Base-by-base conservation (phyloP, 257 asterid genomes). In the Solanum chiquidenum region DNA sequence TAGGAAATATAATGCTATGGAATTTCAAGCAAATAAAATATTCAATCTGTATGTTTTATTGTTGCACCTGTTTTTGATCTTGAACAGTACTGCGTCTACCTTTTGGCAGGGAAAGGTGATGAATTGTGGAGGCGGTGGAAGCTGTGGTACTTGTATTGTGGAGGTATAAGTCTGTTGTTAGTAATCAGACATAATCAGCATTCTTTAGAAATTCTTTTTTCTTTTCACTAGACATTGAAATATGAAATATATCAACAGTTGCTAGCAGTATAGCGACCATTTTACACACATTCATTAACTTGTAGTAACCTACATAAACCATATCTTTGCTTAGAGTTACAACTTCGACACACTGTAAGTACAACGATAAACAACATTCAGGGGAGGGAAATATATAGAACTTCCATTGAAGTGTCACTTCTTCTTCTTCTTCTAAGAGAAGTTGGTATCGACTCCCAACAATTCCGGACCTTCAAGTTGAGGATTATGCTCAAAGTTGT, bases 141-240 rank as follows among this genome's bases (percentile, higher is more conserved):
- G 95, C 76, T 96, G 99, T 74, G 98, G 99, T 86, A 96, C 99
- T 76, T 96, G 98, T 90, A 96, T 95, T 76, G 98, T 95, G 52
- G 98, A 95, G 98, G 98, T 96, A 92, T 72, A 60, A 34, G 55
- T 60, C 62, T 60, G 64, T 5, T 87, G 6, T 13, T 77, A 77
- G 62, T 77, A 7, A 77, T 25, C 13, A 18, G 37, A 23, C 62
- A 52, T 52, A 52, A 16, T 52, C 62, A 2, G 14, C 55, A 46
- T 46, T 46, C 55, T 46, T 46, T 46, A 46, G 23, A 52, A 52
- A 5, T 52, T 52, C 9, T 52, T 52, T 52, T 52, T 52, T 16
- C 9, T 5, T 16, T 16, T 52, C 62, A 52, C 9, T 16, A 52
- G 9, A 52, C 23, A 52, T 52, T 52, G 62, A 52, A 52, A 5